Percentiles rank a stretch among this genome's conserved stretches.
Conservation (phyloP, 495 filamentous ascomycete genomes). For the Penicillium egyptiacum region DNA sequence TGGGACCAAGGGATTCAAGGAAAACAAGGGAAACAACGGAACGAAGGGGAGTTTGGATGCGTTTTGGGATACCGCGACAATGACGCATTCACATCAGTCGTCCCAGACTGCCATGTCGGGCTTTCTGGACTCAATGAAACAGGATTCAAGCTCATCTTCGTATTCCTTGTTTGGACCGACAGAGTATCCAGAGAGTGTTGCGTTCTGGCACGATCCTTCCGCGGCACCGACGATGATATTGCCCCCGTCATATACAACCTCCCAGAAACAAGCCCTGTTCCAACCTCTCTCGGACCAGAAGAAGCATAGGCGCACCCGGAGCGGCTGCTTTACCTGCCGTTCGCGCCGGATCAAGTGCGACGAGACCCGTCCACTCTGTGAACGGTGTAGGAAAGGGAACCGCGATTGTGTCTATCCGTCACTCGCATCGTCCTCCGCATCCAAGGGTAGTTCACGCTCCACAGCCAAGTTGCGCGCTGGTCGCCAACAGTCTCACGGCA, state of each 20-base stretch:
- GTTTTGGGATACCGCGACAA: conserved; percentile 17
- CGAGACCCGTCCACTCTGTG: conserved; percentile 81
- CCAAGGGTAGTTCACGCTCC: conserved; percentile 42
- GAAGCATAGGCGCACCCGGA: conserved; percentile 91
- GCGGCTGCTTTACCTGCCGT: conserved; percentile 93
- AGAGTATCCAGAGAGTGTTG: conserved; percentile 45
- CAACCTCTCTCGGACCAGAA: conserved; percentile 63
- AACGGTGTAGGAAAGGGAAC: conserved; percentile 82
- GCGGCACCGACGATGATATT: conserved; percentile 24
- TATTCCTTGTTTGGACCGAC: conserved; percentile 40
- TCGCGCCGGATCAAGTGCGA: conserved; percentile 91
- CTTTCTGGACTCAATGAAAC: conserved; percentile 33
- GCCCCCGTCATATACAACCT: conserved; percentile 26
- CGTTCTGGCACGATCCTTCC: conserved; percentile 45
- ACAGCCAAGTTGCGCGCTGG: conserved; percentile 45
- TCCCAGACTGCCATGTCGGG: conserved; percentile 37
- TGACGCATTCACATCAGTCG: conserved; percentile 39
- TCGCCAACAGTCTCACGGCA: conserved; percentile 46
- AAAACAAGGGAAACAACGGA: not conserved
- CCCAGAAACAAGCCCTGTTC: conserved; percentile 32
- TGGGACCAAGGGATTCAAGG: not conserved
- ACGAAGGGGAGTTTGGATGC: not conserved
- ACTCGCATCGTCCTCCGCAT: conserved; percentile 33
- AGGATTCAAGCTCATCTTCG: conserved; percentile 32
- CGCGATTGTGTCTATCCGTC: conserved; percentile 84